A percentile compares a stretch with the other conserved stretches of the same genome.
Conservation (phyloP, 2,329 filamentous ascomycete genomes). For the Pestalotiopsis sp. region DNA sequence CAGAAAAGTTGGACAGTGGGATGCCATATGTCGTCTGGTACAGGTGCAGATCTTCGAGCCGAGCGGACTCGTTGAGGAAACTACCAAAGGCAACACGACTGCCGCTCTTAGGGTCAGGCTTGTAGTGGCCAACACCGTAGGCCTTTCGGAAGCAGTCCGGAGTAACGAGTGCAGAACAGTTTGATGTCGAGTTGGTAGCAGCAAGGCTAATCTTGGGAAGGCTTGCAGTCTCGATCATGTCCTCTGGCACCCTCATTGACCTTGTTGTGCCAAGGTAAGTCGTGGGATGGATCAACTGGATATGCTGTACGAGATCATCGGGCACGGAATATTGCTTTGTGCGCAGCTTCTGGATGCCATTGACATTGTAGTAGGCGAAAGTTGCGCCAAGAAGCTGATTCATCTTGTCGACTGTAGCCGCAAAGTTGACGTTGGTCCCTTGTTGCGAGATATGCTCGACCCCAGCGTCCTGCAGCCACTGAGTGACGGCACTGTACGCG, state of each 20-base stretch:
- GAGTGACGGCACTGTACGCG: slow-evolving; percentile 22
- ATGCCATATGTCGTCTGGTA: slow-evolving; percentile 40
- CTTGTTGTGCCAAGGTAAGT: slow-evolving; percentile 41
- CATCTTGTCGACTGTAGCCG: slow-evolving; percentile 25
- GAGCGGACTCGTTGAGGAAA: slow-evolving; percentile 54
- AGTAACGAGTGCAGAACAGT: slow-evolving; percentile 39
- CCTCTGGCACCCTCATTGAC: slow-evolving; percentile 14
- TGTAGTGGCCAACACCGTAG: slow-evolving; percentile 52
- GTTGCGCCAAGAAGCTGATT: slow-evolving; percentile 30
- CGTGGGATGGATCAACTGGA: slow-evolving; percentile 44
- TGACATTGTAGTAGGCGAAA: slow-evolving; percentile 34
- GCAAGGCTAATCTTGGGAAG: background rate
- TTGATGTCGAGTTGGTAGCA: slow-evolving; percentile 14
- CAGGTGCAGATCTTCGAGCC: slow-evolving; percentile 44
- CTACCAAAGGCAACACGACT: slow-evolving; percentile 52
- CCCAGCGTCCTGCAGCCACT: slow-evolving; percentile 24
- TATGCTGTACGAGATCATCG: slow-evolving; percentile 32
- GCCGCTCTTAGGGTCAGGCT: slow-evolving; percentile 43
- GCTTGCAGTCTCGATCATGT: background rate
- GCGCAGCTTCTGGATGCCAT: slow-evolving; percentile 33
- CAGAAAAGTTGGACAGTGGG: slow-evolving; percentile 45
- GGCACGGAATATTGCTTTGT: slow-evolving; percentile 23
- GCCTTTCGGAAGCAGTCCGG: slow-evolving; percentile 49
- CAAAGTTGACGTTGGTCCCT: slow-evolving; percentile 28
- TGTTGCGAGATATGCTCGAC: slow-evolving; percentile 19